Base-by-base conservation (phyloP, 1,284 basidiomycete genomes). In the Marasmius tenuissimus region DNA sequence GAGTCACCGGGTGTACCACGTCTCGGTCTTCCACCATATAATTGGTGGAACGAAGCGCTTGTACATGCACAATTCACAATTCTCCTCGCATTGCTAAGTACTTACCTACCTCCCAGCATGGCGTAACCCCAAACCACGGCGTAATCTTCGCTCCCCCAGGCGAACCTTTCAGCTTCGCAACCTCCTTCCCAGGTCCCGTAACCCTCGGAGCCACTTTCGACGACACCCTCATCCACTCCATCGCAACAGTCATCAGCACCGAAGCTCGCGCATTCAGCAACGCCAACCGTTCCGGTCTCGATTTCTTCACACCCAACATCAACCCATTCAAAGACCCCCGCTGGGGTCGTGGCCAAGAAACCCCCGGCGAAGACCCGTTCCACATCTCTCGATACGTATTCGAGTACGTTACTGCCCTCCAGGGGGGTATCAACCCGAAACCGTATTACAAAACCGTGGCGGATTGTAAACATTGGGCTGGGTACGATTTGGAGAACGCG, bases 191-290 rank as follows among this genome's bases (percentile, higher is more conserved):
- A 3, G 76, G 92, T 71, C 96, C 94, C 62, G 96, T 96, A 69
- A 85, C 93, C 69, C 91, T 96, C 87, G 91, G 93, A 70, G 93
- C 94, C 61, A 92, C 94, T 45, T 96, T 96, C 86, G 81, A 86
- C 64, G 82, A 85, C 61, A 69, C 74, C 0, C 75, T 86, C 52
- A 76, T 85, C 56, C 77, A 82, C 62, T 67, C 71, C 1, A 69
- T 85, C 34, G 83, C 82, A 4, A 73, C 75, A 2, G 70, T 83
- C 42, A 77, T 85, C 65, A 82, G 83, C 61, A 85, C 79, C 0
- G 83, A 86, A 67, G 82, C 80, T 4, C 78, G 85, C 16, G 83
- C 83, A 0, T 85, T 85, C 74, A 82, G 81, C 69, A 85, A 86
- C 58, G 74, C 67, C 37, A 78, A 78, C 27, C 75, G 73, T 16